These are phyloP conservation scores for Botrytis elliptica DNA, from an alignment of 2,329 filamentous ascomycete genomes.

Conservation along the genomic window DNA sequence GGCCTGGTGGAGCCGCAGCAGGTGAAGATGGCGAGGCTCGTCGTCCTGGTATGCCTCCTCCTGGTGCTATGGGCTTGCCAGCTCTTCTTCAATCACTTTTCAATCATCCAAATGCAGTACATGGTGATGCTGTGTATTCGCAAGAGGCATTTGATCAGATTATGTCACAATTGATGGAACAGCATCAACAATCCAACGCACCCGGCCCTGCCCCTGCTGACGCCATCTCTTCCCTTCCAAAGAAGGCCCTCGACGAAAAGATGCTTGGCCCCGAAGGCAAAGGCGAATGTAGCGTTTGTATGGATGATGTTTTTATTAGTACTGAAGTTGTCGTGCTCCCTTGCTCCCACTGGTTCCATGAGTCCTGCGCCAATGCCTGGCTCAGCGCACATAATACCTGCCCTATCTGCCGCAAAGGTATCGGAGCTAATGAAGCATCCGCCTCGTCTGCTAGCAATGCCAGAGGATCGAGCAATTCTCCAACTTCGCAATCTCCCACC, in stretches of 20 bases:
- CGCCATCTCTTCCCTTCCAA: slow-evolving; percentile 72
- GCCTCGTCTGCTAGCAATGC: slow-evolving; percentile 21
- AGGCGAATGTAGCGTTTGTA: slow-evolving; percentile 91
- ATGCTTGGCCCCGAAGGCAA: slow-evolving; percentile 65
- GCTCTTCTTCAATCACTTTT: slow-evolving; percentile 54
- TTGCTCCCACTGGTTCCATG: slow-evolving; percentile 94
- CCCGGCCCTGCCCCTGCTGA: slow-evolving; percentile 76
- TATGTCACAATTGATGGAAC: slow-evolving; percentile 84
- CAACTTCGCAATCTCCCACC: not conserved
- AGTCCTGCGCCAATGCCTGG: slow-evolving; percentile 78
- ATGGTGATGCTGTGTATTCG: slow-evolving; percentile 83
- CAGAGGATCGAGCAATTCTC: slow-evolving; percentile 20
- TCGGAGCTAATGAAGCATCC: slow-evolving; percentile 30
- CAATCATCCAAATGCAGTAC: slow-evolving; percentile 51
- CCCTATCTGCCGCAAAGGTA: slow-evolving; percentile 66
- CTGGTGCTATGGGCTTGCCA: slow-evolving; percentile 45
- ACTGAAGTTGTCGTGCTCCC: slow-evolving; percentile 76
- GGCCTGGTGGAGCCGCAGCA: slow-evolving; percentile 10
- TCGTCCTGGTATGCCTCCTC: slow-evolving; percentile 39
- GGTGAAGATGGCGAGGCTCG: slow-evolving; percentile 29
- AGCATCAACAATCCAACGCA: slow-evolving; percentile 71
- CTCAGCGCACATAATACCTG: slow-evolving; percentile 89
- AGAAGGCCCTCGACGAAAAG: slow-evolving; percentile 65
- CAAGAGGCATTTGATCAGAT: slow-evolving; percentile 90
- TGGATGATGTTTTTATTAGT: slow-evolving; percentile 74